phyloP scores from a whole-genome alignment of 75 land plant species.

The Larix kaempferi region DNA sequence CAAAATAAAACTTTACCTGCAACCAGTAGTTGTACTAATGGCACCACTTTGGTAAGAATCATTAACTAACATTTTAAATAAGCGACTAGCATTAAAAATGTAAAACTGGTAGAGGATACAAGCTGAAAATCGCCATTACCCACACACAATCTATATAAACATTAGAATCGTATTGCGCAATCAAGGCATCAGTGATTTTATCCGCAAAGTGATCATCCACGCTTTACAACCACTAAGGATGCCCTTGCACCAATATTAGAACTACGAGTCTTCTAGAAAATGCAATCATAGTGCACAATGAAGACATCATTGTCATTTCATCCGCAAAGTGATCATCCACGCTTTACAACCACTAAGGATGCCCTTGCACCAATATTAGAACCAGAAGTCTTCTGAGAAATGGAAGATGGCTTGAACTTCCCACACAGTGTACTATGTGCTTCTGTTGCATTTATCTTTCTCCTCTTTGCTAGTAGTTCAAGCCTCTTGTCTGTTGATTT shows the following conservation, averaged over 20 bases:
- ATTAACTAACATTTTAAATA: too few species aligned
- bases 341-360: background rate
- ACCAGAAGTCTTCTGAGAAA: background rate
- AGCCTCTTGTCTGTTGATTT: conserved; percentile 22
- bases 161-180: too few species aligned
- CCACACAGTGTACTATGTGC: conserved; percentile 35
- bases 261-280: background rate
- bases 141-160: too few species aligned
- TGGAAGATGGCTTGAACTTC: conserved; percentile 40
- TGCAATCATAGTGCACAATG: background rate
- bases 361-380: background rate
- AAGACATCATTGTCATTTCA: background rate
- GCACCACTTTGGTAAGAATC: too few species aligned
- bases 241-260: background rate
- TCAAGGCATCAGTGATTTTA: background rate
- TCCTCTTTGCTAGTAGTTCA: conserved; percentile 76
- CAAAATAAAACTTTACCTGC: too few species aligned
- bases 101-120: too few species aligned
- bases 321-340: background rate
- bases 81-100: too few species aligned
- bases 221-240: background rate
- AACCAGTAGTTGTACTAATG: too few species aligned
- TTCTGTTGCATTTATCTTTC: conserved; percentile 50
- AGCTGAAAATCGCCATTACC: too few species aligned
- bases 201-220: background rate